Evolutionary conservation across 768 basidiomycete species (phyloP).

Genomic region (Rhizopogon sp.): DNA sequence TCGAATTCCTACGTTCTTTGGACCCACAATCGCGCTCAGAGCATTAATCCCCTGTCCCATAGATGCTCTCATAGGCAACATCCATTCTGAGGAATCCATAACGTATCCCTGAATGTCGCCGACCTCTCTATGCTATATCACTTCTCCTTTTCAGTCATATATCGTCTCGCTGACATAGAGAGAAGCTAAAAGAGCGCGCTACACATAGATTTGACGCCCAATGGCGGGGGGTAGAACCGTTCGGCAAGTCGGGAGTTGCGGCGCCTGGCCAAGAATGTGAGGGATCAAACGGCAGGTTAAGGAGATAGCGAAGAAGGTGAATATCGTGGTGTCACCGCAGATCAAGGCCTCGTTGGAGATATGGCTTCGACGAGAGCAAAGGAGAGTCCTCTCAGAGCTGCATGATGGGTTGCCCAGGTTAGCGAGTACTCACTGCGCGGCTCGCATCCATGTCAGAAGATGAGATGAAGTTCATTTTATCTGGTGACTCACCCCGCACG

Average conservation of each 20-base stretch:
- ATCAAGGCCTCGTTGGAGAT: conserved; percentile 25
- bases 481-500: background rate
- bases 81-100: conserved; percentile 20
- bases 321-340: conserved; percentile 49
- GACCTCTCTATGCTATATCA: conserved; percentile 86
- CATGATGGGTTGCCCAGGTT: conserved; percentile 87
- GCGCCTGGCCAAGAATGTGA: conserved; percentile 36
- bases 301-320: conserved; percentile 36
- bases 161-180: conserved; percentile 63
- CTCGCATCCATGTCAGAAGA: conserved; percentile 62
- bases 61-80: no score
- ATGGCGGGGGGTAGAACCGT: conserved; percentile 85
- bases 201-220: conserved; percentile 84
- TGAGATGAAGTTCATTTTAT: conserved; percentile 67
- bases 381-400: conserved; percentile 51
- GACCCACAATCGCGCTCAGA: no score
- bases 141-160: conserved; percentile 78
- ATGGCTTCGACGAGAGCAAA: conserved; percentile 22
- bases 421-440: conserved; percentile 86
- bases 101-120: conserved; percentile 80
- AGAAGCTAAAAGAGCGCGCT: conserved; percentile 46
- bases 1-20: no score
- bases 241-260: conserved; percentile 69
- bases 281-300: conserved; percentile 10
- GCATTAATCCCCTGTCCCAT: no score